Evolutionary conservation across 805 yeast genomes (phyloP), one percentile per base, ranked within the genome.

Genomic region (Ascoidea rubescens): DNA sequence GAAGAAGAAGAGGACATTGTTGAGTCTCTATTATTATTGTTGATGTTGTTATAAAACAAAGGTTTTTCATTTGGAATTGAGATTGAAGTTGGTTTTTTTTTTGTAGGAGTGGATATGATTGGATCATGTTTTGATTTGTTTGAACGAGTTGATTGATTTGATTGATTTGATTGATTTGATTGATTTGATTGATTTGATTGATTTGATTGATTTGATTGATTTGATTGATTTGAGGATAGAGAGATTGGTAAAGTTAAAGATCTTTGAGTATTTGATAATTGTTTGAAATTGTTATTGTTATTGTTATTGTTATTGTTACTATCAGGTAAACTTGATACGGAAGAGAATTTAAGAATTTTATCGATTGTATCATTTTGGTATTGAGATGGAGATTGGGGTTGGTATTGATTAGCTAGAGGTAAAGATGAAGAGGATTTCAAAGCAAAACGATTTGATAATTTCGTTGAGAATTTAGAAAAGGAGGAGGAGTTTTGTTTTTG

Each of bases 401-500:
- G 37, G 48, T 28, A 32, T 28, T 47, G 53, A 47, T 50, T 31
- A 5, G 21, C 37, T 31, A 44, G 50, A 31, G 52, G 21, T 10
- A 32, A 16, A 2, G 50, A 16, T 8, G 17, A 45, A 21, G 44
- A 31, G 49, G 12, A 47, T 47, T 16, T 12, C n/a, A n/a, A 28
- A 17, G 5, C 12, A 31, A 31, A 33, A 17, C 16, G 42, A 43
- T 10, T 50, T 4, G 57, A 44, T 2, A 60, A 56, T 1, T 53
- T 53, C 5, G 59, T 54, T 45, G 57, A 55, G 30, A 50, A 17
- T 32, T 43, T 44, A 2, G 52, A 47, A 2, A 56, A 14, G 12
- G 16, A 7, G 17, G 31, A 33, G 31, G 56, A 44, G 45, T 5
- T 7, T 42, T 12, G 42, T 6, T 21, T 42, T 16, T 14, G 52